Evolutionary conservation across 495 filamentous ascomycete genomes (phyloP).

Genomic region (Amniculicola lignicola): DNA sequence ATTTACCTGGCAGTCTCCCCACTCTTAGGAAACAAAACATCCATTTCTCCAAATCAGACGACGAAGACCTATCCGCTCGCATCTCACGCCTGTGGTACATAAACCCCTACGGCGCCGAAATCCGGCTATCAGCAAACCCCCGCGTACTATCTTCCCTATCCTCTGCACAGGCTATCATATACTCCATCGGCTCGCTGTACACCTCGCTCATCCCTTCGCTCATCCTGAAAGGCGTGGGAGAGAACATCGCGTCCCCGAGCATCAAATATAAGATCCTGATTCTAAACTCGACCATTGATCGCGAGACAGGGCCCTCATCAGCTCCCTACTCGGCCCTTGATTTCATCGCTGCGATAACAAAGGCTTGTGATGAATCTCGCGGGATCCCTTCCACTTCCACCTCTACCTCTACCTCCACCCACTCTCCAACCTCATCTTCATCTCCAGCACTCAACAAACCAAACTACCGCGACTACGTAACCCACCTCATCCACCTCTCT

Average conservation of each 20-base stretch:
- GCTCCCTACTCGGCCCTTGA: constrained; percentile 65
- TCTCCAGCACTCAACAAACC: constrained; percentile 16
- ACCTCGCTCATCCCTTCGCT: constrained; percentile 68
- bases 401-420: too few relatives aligned
- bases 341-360: constrained; percentile 74
- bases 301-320: constrained; percentile 71
- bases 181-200: constrained; percentile 87
- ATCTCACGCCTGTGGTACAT: constrained; percentile 94
- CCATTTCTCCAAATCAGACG: constrained; percentile 65
- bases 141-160: constrained; percentile 67
- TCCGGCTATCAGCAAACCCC: constrained; percentile 74
- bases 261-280: constrained; percentile 76
- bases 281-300: constrained; percentile 75
- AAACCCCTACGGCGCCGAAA: constrained; percentile 92
- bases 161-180: constrained; percentile 66
- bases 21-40: constrained; percentile 76
- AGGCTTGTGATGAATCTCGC: constrained; percentile 56
- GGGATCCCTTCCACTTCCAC: constrained; percentile 33
- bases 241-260: constrained; percentile 44
- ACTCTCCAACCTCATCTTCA: too few relatives aligned
- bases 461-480: constrained; percentile 61
- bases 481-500: constrained; percentile 79
- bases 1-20: constrained; percentile 79
- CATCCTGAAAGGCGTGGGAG: constrained; percentile 63
- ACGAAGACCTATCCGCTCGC: constrained; percentile 66